Evolutionary conservation across 495 filamentous ascomycete genomes (phyloP).

Genomic region (Aspergillus sparsus): DNA sequence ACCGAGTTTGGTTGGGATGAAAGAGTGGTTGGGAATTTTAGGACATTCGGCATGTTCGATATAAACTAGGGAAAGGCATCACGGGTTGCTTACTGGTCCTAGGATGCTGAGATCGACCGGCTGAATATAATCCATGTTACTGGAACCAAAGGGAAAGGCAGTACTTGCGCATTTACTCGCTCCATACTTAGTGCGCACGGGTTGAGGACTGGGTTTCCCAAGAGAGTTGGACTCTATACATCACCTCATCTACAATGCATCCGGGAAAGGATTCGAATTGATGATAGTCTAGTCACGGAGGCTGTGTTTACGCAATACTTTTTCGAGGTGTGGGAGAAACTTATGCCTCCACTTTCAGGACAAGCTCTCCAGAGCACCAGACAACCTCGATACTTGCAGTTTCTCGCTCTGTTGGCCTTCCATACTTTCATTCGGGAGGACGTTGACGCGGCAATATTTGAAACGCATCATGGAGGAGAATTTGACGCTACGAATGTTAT

Average conservation of each 20-base stretch:
- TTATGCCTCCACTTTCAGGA: conserved; percentile 32
- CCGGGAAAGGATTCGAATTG: conserved; percentile 65
- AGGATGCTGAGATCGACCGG: conserved; percentile 31
- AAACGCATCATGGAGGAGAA: conserved; percentile 83
- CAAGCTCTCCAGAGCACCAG: neutral
- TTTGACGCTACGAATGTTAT: conserved; percentile 84
- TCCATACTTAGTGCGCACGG: conserved; percentile 39
- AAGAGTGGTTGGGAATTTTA: conserved; percentile 26
- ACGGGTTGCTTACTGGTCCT: conserved; percentile 1
- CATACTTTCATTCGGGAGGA: conserved; percentile 72
- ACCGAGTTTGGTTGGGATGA: conserved; percentile 31
- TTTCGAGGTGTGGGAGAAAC: conserved; percentile 64
- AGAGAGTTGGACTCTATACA: conserved; percentile 63
- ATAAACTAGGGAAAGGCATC: too few relatives aligned
- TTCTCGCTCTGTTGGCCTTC: conserved; percentile 73
- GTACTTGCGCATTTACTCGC: conserved; percentile 49
- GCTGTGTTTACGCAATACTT: conserved; percentile 61
- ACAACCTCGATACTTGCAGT: conserved; percentile 60
- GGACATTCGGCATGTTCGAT: conserved; percentile 31
- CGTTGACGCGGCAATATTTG: conserved; percentile 72
- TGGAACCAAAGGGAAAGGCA: conserved; percentile 56
- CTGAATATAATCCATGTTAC: conserved; percentile 50
- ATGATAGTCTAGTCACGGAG: conserved; percentile 51
- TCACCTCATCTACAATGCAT: conserved; percentile 63
- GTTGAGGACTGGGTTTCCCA: conserved; percentile 34